Evolutionary conservation across 371 early-diverging fungal species (phyloP).

Genomic region (Apophysomyces sp.): DNA sequence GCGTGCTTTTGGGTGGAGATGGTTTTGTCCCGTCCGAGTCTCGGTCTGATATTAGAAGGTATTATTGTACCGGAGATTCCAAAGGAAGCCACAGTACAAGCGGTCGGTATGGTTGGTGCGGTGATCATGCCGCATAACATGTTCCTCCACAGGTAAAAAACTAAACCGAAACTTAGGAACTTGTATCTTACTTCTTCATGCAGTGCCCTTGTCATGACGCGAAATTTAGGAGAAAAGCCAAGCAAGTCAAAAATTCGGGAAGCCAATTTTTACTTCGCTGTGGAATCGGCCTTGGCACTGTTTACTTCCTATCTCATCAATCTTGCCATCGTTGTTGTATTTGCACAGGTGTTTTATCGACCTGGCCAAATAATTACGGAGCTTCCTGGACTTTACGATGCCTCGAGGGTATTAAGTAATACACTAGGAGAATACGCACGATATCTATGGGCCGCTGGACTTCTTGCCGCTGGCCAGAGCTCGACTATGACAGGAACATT

Average conservation of each 20-base stretch:
- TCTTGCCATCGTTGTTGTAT: slow-evolving; percentile 69
- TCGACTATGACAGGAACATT: slow-evolving; percentile 78
- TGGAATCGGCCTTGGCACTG: slow-evolving; percentile 68
- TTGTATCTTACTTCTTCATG: background rate
- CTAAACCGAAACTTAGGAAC: too few relatives aligned
- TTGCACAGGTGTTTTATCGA: slow-evolving; percentile 64
- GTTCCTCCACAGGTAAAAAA: slow-evolving; percentile 59
- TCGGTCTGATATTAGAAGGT: slow-evolving; percentile 56
- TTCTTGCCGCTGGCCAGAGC: slow-evolving; percentile 74
- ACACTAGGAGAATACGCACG: slow-evolving; percentile 59
- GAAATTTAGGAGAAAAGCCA: slow-evolving; percentile 50
- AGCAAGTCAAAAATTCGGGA: slow-evolving; percentile 54
- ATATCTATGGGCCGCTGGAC: slow-evolving; percentile 68
- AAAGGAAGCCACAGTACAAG: slow-evolving; percentile 56
- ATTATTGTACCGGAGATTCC: slow-evolving; percentile 62
- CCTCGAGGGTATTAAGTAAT: slow-evolving; percentile 54
- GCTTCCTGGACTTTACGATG: slow-evolving; percentile 59
- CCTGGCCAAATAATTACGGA: slow-evolving; percentile 26
- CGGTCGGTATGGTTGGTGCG: slow-evolving; percentile 71
- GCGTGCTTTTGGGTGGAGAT: slow-evolving; percentile 71
- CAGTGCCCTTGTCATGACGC: slow-evolving; percentile 63
- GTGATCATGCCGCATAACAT: slow-evolving; percentile 82
- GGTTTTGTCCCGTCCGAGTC: slow-evolving; percentile 55
- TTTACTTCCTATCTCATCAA: slow-evolving; percentile 70
- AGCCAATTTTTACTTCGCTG: slow-evolving; percentile 68